Conservation (phyloP, 345 rosid species). For the Euclidium syriacum region DNA sequence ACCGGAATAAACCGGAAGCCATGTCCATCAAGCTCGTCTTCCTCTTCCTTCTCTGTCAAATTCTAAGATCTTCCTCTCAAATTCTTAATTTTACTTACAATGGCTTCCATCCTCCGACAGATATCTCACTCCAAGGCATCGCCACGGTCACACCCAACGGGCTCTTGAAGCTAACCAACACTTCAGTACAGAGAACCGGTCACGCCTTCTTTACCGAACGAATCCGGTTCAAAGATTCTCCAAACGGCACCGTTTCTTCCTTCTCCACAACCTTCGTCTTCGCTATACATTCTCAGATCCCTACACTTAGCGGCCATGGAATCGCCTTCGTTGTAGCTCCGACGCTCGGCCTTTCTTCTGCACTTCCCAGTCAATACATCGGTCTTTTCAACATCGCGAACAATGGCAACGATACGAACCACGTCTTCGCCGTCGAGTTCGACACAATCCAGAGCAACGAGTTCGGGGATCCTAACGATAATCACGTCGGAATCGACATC, state of each 20-base stretch:
- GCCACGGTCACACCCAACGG: conserved; percentile 55
- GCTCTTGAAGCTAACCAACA: conserved; percentile 55
- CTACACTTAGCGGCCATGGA: conserved; percentile 77
- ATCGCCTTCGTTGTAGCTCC: conserved; percentile 64
- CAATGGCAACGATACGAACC: conserved; percentile 56
- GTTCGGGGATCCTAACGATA: conserved; percentile 59
- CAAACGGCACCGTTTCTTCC: conserved; percentile 39
- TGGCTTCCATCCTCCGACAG: conserved; percentile 22
- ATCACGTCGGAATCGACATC: conserved; percentile 81
- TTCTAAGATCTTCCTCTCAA: conserved; percentile 18
- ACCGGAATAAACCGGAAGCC: conserved; percentile 20
- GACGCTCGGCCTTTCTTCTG: conserved; percentile 32
- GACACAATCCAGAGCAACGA: conserved; percentile 66
- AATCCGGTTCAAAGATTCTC: conserved; percentile 45
- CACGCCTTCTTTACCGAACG: conserved; percentile 74
- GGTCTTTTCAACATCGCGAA: conserved; percentile 58
- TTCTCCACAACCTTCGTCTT: conserved; percentile 82
- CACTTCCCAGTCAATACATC: conserved; percentile 66
- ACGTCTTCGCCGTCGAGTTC: conserved; percentile 78
- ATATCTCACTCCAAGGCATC: conserved; percentile 43
- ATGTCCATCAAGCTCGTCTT: conserved; percentile 25
- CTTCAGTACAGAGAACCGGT: conserved; percentile 46
- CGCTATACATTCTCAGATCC: conserved; percentile 56
- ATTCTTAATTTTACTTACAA: conserved; percentile 21
- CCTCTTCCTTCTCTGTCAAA: conserved; percentile 14